Evolutionary conservation across 495 filamentous ascomycete genomes (phyloP).

Genomic region (Cenococcum geophilum): DNA sequence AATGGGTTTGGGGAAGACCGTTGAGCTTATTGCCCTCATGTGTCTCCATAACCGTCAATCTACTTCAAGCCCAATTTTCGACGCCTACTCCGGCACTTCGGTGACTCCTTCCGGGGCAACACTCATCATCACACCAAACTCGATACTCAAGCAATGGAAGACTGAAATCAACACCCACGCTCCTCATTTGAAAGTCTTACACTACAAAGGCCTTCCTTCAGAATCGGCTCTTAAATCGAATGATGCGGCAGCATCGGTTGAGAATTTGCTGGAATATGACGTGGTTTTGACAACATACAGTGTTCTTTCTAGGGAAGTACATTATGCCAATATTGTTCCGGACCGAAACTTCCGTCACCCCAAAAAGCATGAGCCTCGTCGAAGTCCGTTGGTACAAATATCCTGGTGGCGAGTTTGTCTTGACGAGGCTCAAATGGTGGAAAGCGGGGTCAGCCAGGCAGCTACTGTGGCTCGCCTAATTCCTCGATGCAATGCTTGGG

Average conservation of each 20-base stretch:
- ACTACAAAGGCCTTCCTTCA: conserved; percentile 39
- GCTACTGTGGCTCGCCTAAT: conserved; percentile 73
- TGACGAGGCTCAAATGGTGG: conserved; percentile 95
- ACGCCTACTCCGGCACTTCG: conserved; percentile 33
- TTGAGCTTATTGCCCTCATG: conserved; percentile 78
- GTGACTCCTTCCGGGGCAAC: conserved; percentile 57
- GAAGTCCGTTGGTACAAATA: conserved; percentile 69
- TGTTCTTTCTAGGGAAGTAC: conserved; percentile 68
- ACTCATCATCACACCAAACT: conserved; percentile 77
- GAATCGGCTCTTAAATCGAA: conserved; percentile 28
- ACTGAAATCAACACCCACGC: conserved; percentile 69
- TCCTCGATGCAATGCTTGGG: conserved; percentile 82
- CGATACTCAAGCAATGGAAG: conserved; percentile 82
- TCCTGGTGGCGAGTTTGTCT: conserved; percentile 91
- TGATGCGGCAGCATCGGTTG: conserved; percentile 43
- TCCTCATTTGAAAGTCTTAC: conserved; percentile 48
- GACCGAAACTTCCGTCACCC: conserved; percentile 58
- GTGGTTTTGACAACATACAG: conserved; percentile 84
- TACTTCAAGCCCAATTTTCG: conserved; percentile 27
- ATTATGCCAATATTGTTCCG: conserved; percentile 61
- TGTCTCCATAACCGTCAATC: conserved; percentile 47
- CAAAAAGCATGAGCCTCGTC: conserved; percentile 59
- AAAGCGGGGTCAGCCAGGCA: conserved; percentile 76
- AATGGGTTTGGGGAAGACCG: conserved; percentile 94
- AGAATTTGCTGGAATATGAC: conserved; percentile 54